These are phyloP conservation scores for Dipodascopsis tothii DNA, from an alignment of 805 yeast species.

Conservation along the genomic window DNA sequence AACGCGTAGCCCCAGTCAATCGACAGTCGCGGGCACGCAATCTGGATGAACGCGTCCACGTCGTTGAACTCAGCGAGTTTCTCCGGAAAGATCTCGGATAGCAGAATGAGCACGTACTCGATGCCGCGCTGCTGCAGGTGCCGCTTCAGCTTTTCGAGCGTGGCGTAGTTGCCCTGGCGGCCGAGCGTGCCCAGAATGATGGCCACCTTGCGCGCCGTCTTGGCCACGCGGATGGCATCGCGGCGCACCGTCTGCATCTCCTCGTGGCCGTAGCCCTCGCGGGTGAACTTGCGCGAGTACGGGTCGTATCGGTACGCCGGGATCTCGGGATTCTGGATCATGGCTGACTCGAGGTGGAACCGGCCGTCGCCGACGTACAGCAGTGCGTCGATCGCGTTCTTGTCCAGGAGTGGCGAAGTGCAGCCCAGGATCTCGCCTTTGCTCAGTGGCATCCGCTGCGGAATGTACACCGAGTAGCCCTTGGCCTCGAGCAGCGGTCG, in stretches of 20 bases:
- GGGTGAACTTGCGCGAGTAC: slow-evolving; percentile 81
- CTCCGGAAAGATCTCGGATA: slow-evolving; percentile 89
- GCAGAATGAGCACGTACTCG: slow-evolving; percentile 67
- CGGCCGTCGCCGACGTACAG: slow-evolving; percentile 93
- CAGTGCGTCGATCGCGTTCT: slow-evolving; percentile 47
- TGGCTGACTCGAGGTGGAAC: slow-evolving; percentile 88
- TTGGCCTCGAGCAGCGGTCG: slow-evolving; percentile 43
- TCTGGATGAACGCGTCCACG: slow-evolving; percentile 91
- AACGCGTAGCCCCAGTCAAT: slow-evolving; percentile 99
- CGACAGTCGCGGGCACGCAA: slow-evolving; percentile 92
- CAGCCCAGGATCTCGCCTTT: slow-evolving; percentile 96
- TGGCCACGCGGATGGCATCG: slow-evolving; percentile 63
- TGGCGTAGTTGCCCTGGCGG: slow-evolving; percentile 82
- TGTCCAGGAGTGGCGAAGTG: slow-evolving; percentile 73
- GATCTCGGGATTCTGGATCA: slow-evolving; percentile 91
- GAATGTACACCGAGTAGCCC: slow-evolving; percentile 62
- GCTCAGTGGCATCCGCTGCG: slow-evolving; percentile 86
- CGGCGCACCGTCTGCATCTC: slow-evolving; percentile 69
- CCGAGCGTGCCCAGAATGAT: slow-evolving; percentile 88
- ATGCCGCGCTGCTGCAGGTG: slow-evolving; percentile 49
- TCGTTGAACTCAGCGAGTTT: slow-evolving; percentile 88
- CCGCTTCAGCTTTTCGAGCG: slow-evolving; percentile 59
- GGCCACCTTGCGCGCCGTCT: slow-evolving; percentile 52
- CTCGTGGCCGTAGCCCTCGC: slow-evolving; percentile 79
- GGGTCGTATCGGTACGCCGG: slow-evolving; percentile 96